Evolutionary conservation across 2,329 filamentous ascomycete genomes (phyloP).

Genomic region (Grosmannia penicillata): DNA sequence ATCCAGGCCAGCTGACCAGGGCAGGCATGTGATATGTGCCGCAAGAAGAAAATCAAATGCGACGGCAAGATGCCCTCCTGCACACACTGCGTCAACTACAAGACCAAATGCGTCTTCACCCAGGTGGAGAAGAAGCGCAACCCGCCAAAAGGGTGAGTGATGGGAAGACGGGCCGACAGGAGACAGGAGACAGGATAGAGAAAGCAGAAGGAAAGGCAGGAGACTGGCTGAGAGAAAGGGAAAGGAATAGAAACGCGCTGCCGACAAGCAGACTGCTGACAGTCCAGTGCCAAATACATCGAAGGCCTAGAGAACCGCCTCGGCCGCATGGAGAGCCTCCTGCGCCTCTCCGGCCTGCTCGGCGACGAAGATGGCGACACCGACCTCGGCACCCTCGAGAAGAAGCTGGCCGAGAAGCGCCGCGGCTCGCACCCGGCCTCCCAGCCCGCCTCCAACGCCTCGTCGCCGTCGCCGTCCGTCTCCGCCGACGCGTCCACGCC

Average conservation of each 20-base stretch:
- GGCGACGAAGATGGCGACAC: slow-evolving; percentile 77
- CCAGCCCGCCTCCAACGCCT: slow-evolving; percentile 32
- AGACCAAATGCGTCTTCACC: slow-evolving; percentile 93
- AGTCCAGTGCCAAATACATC: slow-evolving; percentile 78
- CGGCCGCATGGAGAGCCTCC: slow-evolving; percentile 85
- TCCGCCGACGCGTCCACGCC: slow-evolving; percentile 30
- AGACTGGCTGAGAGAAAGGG: too few species aligned
- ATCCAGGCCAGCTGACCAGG: neutral
- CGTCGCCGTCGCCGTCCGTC: slow-evolving; percentile 33
- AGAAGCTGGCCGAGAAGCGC: slow-evolving; percentile 44
- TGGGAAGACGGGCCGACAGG: neutral
- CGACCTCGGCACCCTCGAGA: slow-evolving; percentile 79
- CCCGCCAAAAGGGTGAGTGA: slow-evolving; percentile 78
- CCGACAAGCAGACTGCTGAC: neutral
- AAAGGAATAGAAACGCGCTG: neutral
- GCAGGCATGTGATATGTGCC: slow-evolving; percentile 88
- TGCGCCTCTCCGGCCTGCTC: slow-evolving; percentile 74
- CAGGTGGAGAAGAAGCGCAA: slow-evolving; percentile 98
- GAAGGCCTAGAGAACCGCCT: slow-evolving; percentile 90
- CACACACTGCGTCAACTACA: slow-evolving; percentile 94
- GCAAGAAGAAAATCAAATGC: slow-evolving; percentile 96
- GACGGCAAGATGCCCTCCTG: slow-evolving; percentile 92
- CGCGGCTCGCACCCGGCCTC: slow-evolving; percentile 35
- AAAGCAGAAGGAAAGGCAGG: neutral
- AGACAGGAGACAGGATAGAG: neutral